Evolutionary conservation across 2,329 filamentous ascomycete genomes (phyloP).

Genomic region (Cercospora sojina): DNA sequence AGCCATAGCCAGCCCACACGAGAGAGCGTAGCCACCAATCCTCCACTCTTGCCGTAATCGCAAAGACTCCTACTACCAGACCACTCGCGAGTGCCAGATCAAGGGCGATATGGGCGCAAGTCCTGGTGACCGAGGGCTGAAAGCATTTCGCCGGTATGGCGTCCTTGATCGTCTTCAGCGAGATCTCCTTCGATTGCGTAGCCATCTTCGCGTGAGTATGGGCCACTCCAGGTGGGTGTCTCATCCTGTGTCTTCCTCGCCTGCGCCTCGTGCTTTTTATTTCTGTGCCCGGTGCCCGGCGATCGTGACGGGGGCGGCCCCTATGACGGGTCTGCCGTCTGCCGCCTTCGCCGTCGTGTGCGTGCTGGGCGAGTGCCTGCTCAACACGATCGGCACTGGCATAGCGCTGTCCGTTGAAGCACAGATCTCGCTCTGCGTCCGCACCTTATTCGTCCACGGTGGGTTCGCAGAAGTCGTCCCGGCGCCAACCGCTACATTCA

Average conservation of each 20-base stretch:
- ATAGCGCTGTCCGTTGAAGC: neutral
- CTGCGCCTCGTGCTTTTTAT: neutral
- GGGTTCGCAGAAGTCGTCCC: neutral
- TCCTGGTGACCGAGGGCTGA: conserved; percentile 7
- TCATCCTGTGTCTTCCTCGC: neutral
- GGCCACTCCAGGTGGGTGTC: neutral
- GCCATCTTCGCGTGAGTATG: neutral
- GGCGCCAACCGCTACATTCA: neutral
- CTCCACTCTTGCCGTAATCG: conserved; percentile 3
- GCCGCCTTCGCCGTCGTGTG: neutral
- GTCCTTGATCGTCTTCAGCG: conserved; percentile 8
- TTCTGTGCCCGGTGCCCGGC: neutral
- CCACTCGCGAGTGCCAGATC: conserved; percentile 11
- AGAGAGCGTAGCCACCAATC: conserved; percentile 10
- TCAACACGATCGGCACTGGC: conserved; percentile 1
- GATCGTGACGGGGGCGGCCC: neutral
- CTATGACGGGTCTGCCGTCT: neutral
- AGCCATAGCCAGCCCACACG: conserved; percentile 52
- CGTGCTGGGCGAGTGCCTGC: neutral
- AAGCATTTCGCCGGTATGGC: conserved; percentile 20
- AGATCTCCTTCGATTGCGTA: neutral
- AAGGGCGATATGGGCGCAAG: conserved; percentile 13
- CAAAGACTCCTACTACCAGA: conserved; percentile 12
- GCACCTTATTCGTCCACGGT: neutral
- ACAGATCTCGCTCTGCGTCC: neutral